Evolutionary conservation across 345 rosid species (phyloP).

Genomic region (Euphorbia lathyris): DNA sequence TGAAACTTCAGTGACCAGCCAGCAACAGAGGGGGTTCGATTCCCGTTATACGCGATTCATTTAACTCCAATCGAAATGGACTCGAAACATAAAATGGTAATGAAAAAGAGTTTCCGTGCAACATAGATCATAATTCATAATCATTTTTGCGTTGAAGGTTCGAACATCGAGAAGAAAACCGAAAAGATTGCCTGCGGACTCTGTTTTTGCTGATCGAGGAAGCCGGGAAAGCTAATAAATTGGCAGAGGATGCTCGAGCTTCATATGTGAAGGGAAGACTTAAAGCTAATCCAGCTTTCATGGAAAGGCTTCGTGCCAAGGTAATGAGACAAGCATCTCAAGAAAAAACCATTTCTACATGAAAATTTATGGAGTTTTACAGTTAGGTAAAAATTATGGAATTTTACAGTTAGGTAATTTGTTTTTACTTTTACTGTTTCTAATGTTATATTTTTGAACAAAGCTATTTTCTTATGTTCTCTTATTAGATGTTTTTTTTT

Average conservation of each 20-base stretch:
- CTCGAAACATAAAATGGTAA: too few relatives aligned
- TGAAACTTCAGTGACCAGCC: too few relatives aligned
- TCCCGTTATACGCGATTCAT: too few relatives aligned
- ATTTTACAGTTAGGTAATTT: not conserved
- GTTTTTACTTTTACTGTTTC: not conserved
- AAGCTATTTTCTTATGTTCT: not conserved
- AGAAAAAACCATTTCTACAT: conserved; percentile 19
- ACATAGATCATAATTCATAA: too few relatives aligned
- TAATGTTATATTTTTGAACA: not conserved
- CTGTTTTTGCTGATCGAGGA: conserved; percentile 76
- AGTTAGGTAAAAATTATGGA: not conserved
- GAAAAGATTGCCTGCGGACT: conserved; percentile 89
- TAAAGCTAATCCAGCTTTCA: conserved; percentile 73
- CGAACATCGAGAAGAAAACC: conserved; percentile 93
- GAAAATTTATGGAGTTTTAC: not conserved
- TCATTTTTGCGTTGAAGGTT: conserved; percentile 46
- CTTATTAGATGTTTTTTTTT: too few relatives aligned
- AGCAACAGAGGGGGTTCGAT: too few relatives aligned
- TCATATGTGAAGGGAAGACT: conserved; percentile 76
- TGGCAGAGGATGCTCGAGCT: conserved; percentile 68
- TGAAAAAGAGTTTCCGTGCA: too few relatives aligned
- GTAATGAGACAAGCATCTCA: conserved; percentile 38
- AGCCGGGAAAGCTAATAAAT: conserved; percentile 74
- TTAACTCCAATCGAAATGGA: too few relatives aligned
- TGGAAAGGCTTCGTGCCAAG: conserved; percentile 79